phyloP scores from a whole-genome alignment of 2,329 filamentous ascomycete genomes.

The Monosporascus sp. region DNA sequence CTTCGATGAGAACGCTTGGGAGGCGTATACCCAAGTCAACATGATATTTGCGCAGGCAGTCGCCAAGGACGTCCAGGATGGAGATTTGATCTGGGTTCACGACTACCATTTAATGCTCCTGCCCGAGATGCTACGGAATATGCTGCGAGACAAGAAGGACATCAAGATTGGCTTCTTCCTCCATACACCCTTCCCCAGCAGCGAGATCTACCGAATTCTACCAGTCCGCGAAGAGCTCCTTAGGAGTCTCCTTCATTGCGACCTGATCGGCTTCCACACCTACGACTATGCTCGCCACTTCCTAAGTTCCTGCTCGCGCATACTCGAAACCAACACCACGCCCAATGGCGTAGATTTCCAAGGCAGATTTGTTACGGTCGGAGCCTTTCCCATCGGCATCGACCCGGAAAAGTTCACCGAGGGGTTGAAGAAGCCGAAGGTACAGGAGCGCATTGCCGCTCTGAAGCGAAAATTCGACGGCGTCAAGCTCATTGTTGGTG shows the following conservation, averaged over 20 bases:
- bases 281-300: slow-evolving; percentile 99
- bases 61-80: slow-evolving; percentile 81
- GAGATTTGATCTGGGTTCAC: slow-evolving; percentile 95
- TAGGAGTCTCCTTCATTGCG: slow-evolving; percentile 82
- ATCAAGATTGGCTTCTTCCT: slow-evolving; percentile 98
- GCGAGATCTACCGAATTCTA: slow-evolving; percentile 92
- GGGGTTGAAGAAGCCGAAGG: slow-evolving; percentile 76
- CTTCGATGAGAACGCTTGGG: slow-evolving; percentile 93
- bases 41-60: slow-evolving; percentile 85
- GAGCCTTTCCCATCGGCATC: slow-evolving; percentile 96
- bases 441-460: slow-evolving; percentile 79
- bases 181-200: slow-evolving; percentile 94
- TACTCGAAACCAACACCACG: slow-evolving; percentile 75
- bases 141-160: slow-evolving; percentile 75
- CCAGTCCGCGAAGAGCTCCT: slow-evolving; percentile 88
- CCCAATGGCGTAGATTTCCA: slow-evolving; percentile 92
- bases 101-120: slow-evolving; percentile 98
- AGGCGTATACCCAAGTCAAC: slow-evolving; percentile 89
- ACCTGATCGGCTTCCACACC: slow-evolving; percentile 95
- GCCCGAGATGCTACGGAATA: slow-evolving; percentile 88
- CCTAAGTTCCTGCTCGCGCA: slow-evolving; percentile 90
- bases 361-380: slow-evolving; percentile 82
- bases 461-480: slow-evolving; percentile 89
- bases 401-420: slow-evolving; percentile 95
- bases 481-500: slow-evolving; percentile 93